Base-by-base conservation (phyloP, 202 grass and related monocot species). In the Tripidium arundinaceum region DNA sequence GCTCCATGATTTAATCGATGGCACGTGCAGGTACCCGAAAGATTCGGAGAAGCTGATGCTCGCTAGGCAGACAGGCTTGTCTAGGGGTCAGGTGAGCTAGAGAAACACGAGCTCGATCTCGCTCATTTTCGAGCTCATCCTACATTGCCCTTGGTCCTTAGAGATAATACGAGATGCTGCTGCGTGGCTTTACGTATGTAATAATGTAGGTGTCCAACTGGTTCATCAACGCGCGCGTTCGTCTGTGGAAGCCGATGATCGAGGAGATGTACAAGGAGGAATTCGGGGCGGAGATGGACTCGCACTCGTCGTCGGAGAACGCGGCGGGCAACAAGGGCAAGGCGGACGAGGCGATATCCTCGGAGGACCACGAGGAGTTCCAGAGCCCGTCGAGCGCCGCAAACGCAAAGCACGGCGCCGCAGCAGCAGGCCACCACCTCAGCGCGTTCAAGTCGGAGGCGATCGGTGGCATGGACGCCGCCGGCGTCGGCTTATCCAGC, bases 241-340 rank as follows among this genome's bases (percentile, higher is more conserved):
- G 96, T 1, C 87, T 99, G 66, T 99, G 96, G 96, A 99, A 99
- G 88, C 96, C 96, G 3, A 99, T 99, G 96, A 94, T 99, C 66
- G 96, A 99, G 84, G 92, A 99, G 69, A 99, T 99, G 96, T 93
- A 96, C 87, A 99, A 90, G 89, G 96, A 99, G 83, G 96, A 99
- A 42, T 89, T 93, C 42, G 96, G 90, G 27, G 87, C 72, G 19
- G 92, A 91, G 70, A 88, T 96, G 80, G 96, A 96, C 47, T 91
- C 92, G 6, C 91, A 96, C 74, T 99, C 96, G 47, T 96, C 97
- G 18, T 96, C 96, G 57, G 92, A 88, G 43, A 93, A 93, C 79
- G 75, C 62, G 5, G 68, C 46, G 3, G 68, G 79, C 43, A 88
- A 84, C 40, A 88, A 84, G 81, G 79, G 75, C 24, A 99, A 91